Conservation (phyloP, 495 filamentous ascomycete species). For the Xylaria scruposa region DNA sequence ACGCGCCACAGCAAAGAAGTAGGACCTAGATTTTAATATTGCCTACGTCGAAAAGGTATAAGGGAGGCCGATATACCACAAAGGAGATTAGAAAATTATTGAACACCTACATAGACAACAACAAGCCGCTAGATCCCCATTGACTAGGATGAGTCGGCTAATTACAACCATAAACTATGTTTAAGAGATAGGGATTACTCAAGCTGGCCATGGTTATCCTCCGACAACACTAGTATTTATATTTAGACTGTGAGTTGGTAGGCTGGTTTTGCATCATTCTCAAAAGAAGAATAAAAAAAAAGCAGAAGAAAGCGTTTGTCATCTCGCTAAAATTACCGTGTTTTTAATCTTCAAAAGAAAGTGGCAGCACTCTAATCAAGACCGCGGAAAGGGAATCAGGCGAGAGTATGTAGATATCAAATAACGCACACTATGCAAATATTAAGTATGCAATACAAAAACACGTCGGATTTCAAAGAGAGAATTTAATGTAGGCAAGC, state of each 20-base stretch:
- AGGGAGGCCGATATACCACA: neutral
- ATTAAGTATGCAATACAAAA: neutral
- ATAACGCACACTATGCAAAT: neutral
- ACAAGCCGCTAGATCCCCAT: neutral
- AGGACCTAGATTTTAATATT: neutral
- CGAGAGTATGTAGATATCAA: neutral
- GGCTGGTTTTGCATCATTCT: too few species aligned
- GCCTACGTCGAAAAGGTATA: neutral
- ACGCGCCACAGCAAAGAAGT: neutral
- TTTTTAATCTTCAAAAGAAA: too few species aligned
- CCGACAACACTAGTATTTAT: too few species aligned
- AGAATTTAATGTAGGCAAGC: neutral
- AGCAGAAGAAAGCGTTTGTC: too few species aligned
- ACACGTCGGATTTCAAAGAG: neutral
- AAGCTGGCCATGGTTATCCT: too few species aligned
- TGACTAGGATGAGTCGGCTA: neutral
- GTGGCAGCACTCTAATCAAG: too few species aligned
- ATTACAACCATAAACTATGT: neutral
- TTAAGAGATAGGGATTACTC: neutral
- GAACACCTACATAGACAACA: neutral
- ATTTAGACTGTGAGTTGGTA: too few species aligned
- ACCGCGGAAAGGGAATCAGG: too few species aligned
- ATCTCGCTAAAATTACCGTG: too few species aligned
- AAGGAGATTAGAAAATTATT: neutral
- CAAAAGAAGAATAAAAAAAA: too few species aligned